Evolutionary conservation across 306 rosid genomes (phyloP).

Genomic region (Pachyrhizus erosus): DNA sequence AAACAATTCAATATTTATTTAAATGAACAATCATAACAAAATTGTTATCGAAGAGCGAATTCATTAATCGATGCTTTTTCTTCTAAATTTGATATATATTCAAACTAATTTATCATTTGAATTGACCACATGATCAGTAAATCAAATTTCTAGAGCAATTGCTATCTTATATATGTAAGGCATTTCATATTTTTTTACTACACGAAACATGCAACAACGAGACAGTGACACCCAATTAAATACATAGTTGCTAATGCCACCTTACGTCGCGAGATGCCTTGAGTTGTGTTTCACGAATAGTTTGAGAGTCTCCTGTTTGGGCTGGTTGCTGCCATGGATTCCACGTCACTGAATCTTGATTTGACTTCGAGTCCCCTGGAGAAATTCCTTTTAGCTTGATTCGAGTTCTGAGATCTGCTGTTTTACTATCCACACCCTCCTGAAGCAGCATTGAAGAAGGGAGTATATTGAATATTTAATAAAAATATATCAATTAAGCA

Average conservation of each 20-base stretch:
- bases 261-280: slow-evolving; percentile 99
- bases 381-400: slow-evolving; percentile 56
- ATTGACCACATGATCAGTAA: not conserved
- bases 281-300: slow-evolving; percentile 76
- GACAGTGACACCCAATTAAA: not conserved
- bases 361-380: slow-evolving; percentile 46
- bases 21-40: too few species aligned
- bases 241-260: slow-evolving; percentile 62
- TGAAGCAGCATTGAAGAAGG: slow-evolving; percentile 29
- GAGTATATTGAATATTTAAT: not conserved
- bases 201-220: not conserved
- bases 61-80: too few species aligned
- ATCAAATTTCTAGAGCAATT: too few species aligned
- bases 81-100: too few species aligned
- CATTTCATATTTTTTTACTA: too few species aligned
- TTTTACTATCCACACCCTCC: slow-evolving; percentile 75
- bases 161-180: too few species aligned
- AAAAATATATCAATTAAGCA: too few species aligned
- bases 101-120: too few species aligned
- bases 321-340: slow-evolving; percentile 54
- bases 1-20: not conserved
- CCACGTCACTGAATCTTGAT: slow-evolving; percentile 21
- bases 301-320: slow-evolving; percentile 36
- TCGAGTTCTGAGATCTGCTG: slow-evolving; percentile 58
- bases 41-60: too few species aligned